phyloP scores from a whole-genome alignment of 371 early-diverging fungal species.

The Syncephalastrum sp. region DNA sequence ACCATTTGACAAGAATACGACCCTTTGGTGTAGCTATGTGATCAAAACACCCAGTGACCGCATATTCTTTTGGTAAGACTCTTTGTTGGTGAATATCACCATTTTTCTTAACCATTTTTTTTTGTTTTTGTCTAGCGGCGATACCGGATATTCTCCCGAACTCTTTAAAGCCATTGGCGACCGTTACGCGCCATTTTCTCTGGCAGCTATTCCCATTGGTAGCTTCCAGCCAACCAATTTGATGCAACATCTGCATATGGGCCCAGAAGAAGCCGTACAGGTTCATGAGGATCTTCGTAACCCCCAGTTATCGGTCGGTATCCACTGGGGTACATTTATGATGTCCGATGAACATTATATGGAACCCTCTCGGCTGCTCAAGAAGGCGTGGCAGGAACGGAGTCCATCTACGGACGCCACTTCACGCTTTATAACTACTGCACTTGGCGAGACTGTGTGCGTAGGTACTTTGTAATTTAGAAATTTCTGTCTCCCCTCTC shows the following conservation, averaged over 20 bases:
- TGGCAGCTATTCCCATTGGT: conserved; percentile 62
- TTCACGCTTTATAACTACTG: conserved; percentile 31
- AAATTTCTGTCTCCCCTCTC: too few relatives aligned
- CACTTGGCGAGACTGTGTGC: conserved; percentile 27
- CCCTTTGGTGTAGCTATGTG: conserved; percentile 62
- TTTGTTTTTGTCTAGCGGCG: conserved; percentile 35
- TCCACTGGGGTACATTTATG: conserved; percentile 60
- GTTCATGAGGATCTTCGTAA: conserved; percentile 51
- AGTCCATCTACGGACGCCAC: conserved; percentile 10
- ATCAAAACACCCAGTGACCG: conserved; percentile 39
- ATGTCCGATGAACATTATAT: conserved; percentile 71
- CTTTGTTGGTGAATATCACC: neutral
- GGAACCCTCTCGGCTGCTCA: conserved; percentile 58
- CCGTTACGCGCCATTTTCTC: conserved; percentile 50
- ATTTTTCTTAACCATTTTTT: neutral
- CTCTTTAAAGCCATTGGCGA: conserved; percentile 54
- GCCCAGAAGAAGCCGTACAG: conserved; percentile 53
- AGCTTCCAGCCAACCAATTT: conserved; percentile 48
- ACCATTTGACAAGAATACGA: conserved; percentile 51
- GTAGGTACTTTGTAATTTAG: too few relatives aligned
- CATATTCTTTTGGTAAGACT: conserved; percentile 55
- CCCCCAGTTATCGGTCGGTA: conserved; percentile 48
- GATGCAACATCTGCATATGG: conserved; percentile 56
- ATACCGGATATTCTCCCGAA: conserved; percentile 61
- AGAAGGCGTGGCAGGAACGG: conserved; percentile 24